Evolutionary conservation across 2,329 filamentous ascomycete genomes (phyloP), one percentile per base, ranked within the genome.

Genomic region (Rachicladosporium sp.): DNA sequence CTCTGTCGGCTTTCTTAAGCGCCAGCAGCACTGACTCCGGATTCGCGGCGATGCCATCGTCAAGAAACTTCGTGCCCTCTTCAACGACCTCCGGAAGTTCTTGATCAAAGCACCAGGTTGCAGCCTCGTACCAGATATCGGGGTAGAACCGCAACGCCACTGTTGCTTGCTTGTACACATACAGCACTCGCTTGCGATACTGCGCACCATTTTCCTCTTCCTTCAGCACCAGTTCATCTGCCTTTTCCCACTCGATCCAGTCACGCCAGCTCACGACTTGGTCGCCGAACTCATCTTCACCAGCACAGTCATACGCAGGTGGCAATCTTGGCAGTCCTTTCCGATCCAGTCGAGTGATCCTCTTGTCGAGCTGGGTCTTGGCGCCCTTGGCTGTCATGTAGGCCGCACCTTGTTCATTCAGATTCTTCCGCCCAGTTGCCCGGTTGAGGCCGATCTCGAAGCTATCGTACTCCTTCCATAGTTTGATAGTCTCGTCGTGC

Each of bases 401-500:
- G 2, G 82, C 76, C 2, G 89, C 82, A 0, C 89, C 95, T 45
- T 82, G 80, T 55, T 98, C 91, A 57, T 94, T 87, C 3, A 98
- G 73, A 50, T 93, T 88, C 62, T 96, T 96, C 15, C 89, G 84
- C 32, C 86, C 91, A 32, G 87, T 93, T 49, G 86, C 76, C 62
- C 94, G 96, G 67, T 95, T 95, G 43, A 95, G 64, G 4, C 80
- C 77, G 75, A 91, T 87, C 63, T 98, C 91, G 55, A 98, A 98
- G 50, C 84, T 80, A 58, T 96, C 88, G 56, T 98, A 98, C 55
- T 98, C 89, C 59, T 93, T 94, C 93, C 91, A 98, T 10, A 98
- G 66, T 38, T 73, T 74, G 54, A 89, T 84, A 36, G 93, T 76
- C 27, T 81, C 82, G 40, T 80, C 76, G 46, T 86, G 93, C 4